Conservation (phyloP, 371 early-diverging fungal genomes). For the Scutellospora calospora region DNA sequence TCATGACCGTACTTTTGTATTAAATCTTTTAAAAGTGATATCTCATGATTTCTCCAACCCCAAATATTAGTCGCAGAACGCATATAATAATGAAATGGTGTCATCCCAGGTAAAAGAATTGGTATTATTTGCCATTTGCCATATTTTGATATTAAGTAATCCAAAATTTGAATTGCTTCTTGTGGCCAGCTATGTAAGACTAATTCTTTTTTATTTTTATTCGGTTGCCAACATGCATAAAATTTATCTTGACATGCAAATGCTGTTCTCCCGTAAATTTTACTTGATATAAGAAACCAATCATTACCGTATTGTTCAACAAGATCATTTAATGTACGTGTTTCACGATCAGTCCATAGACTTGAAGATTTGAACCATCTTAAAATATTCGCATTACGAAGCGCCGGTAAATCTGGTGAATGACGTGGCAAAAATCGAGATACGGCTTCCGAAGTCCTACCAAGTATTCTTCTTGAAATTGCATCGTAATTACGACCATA, state of each 20-base stretch:
- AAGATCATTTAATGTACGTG: constrained; percentile 26
- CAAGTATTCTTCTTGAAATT: constrained; percentile 15
- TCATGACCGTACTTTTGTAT: constrained; percentile 5
- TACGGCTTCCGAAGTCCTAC: neutral
- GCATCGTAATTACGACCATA: constrained; percentile 26
- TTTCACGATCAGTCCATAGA: constrained; percentile 28
- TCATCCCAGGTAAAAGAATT: neutral
- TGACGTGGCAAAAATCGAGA: neutral
- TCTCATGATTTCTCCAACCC: constrained; percentile 24
- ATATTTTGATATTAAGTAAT: neutral
- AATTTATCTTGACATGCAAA: neutral
- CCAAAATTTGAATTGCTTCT: constrained; percentile 8
- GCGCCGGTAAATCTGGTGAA: neutral
- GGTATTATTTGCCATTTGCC: constrained; percentile 19
- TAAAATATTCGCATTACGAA: neutral
- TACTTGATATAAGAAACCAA: neutral
- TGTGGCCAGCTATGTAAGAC: neutral
- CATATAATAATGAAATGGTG: neutral
- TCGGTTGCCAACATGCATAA: neutral
- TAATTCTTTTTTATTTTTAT: neutral
- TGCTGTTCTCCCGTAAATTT: constrained; percentile 19
- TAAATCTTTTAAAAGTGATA: constrained; percentile 1
- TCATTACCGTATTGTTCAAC: constrained; percentile 19
- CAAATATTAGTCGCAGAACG: neutral
- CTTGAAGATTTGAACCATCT: constrained; percentile 11